phyloP scores from a whole-genome alignment of 331 rosid genomes.

The Rosa hybrid region DNA sequence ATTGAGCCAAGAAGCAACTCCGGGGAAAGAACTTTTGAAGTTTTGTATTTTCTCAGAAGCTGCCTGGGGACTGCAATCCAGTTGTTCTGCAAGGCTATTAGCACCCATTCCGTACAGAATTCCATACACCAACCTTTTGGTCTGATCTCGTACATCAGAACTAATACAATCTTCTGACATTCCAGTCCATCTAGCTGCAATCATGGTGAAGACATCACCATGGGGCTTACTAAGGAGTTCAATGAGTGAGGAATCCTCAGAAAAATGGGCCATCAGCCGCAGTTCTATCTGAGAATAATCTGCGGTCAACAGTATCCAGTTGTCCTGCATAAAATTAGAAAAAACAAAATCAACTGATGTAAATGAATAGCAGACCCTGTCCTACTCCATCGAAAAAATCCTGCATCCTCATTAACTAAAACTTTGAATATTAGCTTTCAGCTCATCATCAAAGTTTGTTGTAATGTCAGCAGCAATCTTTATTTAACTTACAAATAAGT shows the following conservation, averaged over 20 bases:
- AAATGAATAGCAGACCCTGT: not conserved
- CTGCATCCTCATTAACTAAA: too few relatives aligned
- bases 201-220: conserved; percentile 84
- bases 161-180: conserved; percentile 63
- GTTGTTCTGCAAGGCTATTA: conserved; percentile 81
- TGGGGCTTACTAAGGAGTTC: conserved; percentile 72
- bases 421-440: too few relatives aligned
- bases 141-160: conserved; percentile 73
- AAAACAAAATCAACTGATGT: conserved; percentile 17
- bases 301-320: conserved; percentile 88
- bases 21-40: conserved; percentile 84
- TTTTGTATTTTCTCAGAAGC: conserved; percentile 78
- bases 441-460: too few relatives aligned
- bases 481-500: not conserved
- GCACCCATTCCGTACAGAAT: conserved; percentile 98
- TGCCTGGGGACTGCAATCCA: conserved; percentile 71
- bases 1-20: conserved; percentile 91
- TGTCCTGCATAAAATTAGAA: conserved; percentile 52
- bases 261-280: conserved; percentile 96
- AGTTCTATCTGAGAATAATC: conserved; percentile 98
- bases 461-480: not conserved
- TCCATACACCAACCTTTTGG: conserved; percentile 89
- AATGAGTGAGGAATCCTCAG: conserved; percentile 68
- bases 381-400: too few relatives aligned
- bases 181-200: conserved; percentile 92